phyloP scores from a whole-genome alignment of 768 basidiomycete genomes.

The Calocybe cyanea region DNA sequence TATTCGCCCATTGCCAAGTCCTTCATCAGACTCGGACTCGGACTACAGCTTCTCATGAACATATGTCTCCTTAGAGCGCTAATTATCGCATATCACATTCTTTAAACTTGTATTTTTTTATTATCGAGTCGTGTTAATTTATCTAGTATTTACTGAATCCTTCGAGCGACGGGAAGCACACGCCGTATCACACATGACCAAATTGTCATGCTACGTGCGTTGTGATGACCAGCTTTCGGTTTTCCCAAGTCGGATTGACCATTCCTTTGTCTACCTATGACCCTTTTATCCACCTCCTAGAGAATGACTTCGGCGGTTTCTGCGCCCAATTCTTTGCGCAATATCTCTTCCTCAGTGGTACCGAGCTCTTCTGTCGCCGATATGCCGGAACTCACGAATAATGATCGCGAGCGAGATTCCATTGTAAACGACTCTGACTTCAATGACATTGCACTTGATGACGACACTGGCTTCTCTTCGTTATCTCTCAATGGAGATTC shows the following conservation, averaged over 20 bases:
- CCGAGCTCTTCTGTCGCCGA: slow-evolving; percentile 44
- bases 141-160: no score
- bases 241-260: no score
- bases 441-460: slow-evolving; percentile 59
- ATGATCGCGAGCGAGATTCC: slow-evolving; percentile 34
- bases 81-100: no score
- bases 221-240: slow-evolving; percentile 10
- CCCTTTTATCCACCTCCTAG: slow-evolving; percentile 7
- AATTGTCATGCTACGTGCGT: no score
- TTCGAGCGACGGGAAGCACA: no score
- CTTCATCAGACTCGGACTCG: slow-evolving; percentile 33
- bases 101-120: neutral
- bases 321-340: slow-evolving; percentile 2
- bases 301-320: slow-evolving; percentile 18
- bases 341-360: slow-evolving; percentile 36
- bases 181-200: slow-evolving; percentile 8
- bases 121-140: neutral
- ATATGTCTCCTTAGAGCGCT: no score
- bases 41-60: slow-evolving; percentile 17
- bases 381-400: slow-evolving; percentile 8
- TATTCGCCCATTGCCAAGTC: slow-evolving; percentile 19
- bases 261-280: slow-evolving; percentile 10
- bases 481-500: slow-evolving; percentile 27
- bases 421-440: slow-evolving; percentile 53
- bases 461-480: slow-evolving; percentile 37